Evolutionary conservation across 2,329 filamentous ascomycete species (phyloP), one percentile per base, ranked within the genome.

Genomic region (Hysterium pulicare): DNA sequence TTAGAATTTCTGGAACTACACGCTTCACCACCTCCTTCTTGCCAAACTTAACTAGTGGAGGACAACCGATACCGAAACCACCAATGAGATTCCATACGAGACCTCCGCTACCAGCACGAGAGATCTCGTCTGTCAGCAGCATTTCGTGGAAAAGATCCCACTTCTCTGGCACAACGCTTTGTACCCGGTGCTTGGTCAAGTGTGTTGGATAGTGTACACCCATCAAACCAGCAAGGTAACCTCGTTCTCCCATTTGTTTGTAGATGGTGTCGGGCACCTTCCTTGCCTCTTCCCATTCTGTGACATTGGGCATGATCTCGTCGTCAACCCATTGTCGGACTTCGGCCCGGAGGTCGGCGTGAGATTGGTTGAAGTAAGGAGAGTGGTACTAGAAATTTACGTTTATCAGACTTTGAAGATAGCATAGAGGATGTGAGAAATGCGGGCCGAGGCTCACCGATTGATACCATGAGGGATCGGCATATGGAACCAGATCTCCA

Each of bases 91-190:
- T 95, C 93, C 93, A 97, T 17, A 97, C 90, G 50, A 97, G 86
- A 45, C 93, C 93, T 59, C 93, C 93, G 36, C 87, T 94, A 42
- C 85, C 93, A 38, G 83, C 76, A 42, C 93, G 87, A 30, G 88
- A 95, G 33, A 98, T 74, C 77, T 98, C 93, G 57, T 98, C 93
- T 1, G 91, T 97, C 46, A 98, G 66, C 33, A 97, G 78, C 81
- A 97, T 79, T 77, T 98, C 93, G 71, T 98, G 93, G 83, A 97
- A 98, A 33, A 95, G 81, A 72, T 98, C 93, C 91, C 91, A 98
- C 66, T 93, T 84, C 71, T 96, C 89, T 0, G 87, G 75, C 0
- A 85, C 70, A 10, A 98, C 93, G 37, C 82, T 85, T 71, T 86
- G 81, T 57, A 96, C 80, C 5, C 77, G 73, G 62, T 84, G 79